Conservation (phyloP, 169 alveolate genomes). For the Plasmodium coatneyi region DNA sequence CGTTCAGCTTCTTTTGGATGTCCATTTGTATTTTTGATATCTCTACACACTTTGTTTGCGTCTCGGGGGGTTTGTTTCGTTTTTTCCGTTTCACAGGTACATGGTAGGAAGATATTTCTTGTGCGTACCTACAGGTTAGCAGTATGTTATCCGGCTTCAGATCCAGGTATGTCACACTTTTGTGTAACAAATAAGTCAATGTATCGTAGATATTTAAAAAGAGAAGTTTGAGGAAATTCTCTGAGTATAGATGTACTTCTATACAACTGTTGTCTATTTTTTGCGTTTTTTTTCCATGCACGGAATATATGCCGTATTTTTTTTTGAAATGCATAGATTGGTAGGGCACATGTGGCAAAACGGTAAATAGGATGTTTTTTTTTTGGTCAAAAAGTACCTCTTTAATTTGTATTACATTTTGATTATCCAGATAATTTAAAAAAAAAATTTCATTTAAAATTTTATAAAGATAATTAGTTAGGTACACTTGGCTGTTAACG, state of each 20-base stretch:
- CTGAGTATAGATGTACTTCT: slow-evolving; percentile 41
- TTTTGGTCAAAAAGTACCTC: slow-evolving; percentile 45
- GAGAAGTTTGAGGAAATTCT: slow-evolving; percentile 20
- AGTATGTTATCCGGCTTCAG: slow-evolving; percentile 70
- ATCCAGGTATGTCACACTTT: slow-evolving; percentile 54
- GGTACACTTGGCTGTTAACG: slow-evolving; percentile 33
- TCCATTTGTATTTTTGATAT: not conserved
- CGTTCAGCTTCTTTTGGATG: slow-evolving; percentile 1
- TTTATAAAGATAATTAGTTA: slow-evolving; percentile 46
- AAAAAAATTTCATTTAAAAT: slow-evolving; percentile 60
- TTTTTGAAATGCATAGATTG: slow-evolving; percentile 70
- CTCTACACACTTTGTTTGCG: not conserved
- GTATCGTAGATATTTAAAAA: slow-evolving; percentile 48
- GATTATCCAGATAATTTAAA: slow-evolving; percentile 43
- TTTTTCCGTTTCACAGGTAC: slow-evolving; percentile 34
- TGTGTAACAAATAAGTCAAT: slow-evolving; percentile 33
- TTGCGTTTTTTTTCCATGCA: slow-evolving; percentile 5
- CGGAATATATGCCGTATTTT: slow-evolving; percentile 32
- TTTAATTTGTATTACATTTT: slow-evolving; percentile 53
- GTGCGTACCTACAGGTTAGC: not conserved
- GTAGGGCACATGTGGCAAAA: slow-evolving; percentile 38
- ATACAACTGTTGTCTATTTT: not conserved
- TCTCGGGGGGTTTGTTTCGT: not conserved
- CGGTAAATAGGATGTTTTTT: slow-evolving; percentile 16
- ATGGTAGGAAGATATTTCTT: slow-evolving; percentile 14